Conservation (phyloP, 306 rosid species). For the Crataegus laevigata region DNA sequence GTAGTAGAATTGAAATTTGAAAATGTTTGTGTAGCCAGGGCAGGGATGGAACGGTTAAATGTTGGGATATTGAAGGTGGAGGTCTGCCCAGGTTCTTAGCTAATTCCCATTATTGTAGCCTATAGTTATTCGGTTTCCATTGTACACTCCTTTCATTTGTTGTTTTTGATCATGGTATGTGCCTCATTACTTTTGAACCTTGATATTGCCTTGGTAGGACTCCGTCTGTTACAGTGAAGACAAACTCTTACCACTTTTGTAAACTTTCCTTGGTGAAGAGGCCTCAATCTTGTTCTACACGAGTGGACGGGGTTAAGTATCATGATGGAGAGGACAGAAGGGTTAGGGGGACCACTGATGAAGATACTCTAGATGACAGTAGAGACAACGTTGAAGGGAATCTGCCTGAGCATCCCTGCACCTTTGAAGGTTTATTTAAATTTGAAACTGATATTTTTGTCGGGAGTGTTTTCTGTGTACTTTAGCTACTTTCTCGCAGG, state of each 20-base stretch:
- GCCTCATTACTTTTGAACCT: neutral
- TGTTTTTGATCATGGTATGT: neutral
- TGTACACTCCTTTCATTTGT: neutral
- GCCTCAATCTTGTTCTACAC: slow-evolving; percentile 24
- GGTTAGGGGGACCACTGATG: slow-evolving; percentile 15
- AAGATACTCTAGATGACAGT: slow-evolving; percentile 17
- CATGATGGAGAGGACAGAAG: slow-evolving; percentile 20
- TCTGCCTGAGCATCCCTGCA: slow-evolving; percentile 21
- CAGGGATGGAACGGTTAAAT: slow-evolving; percentile 89
- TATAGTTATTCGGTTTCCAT: neutral
- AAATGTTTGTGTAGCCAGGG: slow-evolving; percentile 63
- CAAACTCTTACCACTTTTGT: slow-evolving; percentile 83
- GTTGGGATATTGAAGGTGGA: slow-evolving; percentile 73
- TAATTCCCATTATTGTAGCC: neutral
- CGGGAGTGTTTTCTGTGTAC: neutral
- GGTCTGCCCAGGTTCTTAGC: slow-evolving; percentile 61
- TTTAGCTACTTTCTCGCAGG: neutral
- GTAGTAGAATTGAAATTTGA: slow-evolving; percentile 1
- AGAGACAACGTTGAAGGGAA: slow-evolving; percentile 18
- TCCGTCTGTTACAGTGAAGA: slow-evolving; percentile 61
- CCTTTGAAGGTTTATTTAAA: slow-evolving; percentile 44
- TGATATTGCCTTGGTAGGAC: slow-evolving; percentile 27
- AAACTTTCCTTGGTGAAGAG: slow-evolving; percentile 70
- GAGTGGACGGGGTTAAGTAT: slow-evolving; percentile 10
- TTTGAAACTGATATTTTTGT: slow-evolving; percentile 2